phyloP scores from a whole-genome alignment of 352 stramenopile genomes.

The Phytophthora megakarya region DNA sequence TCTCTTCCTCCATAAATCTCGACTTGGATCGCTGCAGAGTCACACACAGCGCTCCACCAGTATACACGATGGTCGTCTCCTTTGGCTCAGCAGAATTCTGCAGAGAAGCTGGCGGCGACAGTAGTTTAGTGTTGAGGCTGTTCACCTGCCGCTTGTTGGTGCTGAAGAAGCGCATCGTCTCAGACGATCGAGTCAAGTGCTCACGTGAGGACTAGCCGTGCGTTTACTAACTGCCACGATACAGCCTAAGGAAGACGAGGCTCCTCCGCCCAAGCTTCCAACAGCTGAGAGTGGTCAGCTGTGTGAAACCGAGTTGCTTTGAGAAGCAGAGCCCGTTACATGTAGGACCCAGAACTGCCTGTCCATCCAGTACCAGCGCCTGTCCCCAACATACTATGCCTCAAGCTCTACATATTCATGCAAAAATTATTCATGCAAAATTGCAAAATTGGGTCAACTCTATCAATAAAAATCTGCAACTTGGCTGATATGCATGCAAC shows the following conservation, averaged over 20 bases:
- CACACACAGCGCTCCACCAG: slow-evolving; percentile 40
- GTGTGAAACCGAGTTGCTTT: slow-evolving; percentile 15
- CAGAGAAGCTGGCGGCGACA: slow-evolving; percentile 4
- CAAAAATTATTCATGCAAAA: too few species aligned
- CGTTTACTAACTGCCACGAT: slow-evolving; percentile 22
- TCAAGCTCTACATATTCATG: too few species aligned
- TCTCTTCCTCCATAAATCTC: slow-evolving; percentile 35
- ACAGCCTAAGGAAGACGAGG: too few species aligned
- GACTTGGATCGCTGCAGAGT: slow-evolving; percentile 49
- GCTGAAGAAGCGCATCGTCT: slow-evolving; percentile 30
- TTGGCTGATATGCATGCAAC: slow-evolving; percentile 5
- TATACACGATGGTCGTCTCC: slow-evolving; percentile 37
- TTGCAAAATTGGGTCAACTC: too few species aligned
- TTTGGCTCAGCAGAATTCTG: not conserved
- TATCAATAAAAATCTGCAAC: not conserved
- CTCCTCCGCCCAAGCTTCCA: not conserved
- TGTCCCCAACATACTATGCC: slow-evolving; percentile 2
- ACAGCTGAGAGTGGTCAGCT: slow-evolving; percentile 28
- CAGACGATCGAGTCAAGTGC: not conserved
- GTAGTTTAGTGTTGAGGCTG: slow-evolving; percentile 14
- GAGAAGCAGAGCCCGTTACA: not conserved
- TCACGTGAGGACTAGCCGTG: slow-evolving; percentile 6
- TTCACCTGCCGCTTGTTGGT: slow-evolving; percentile 13
- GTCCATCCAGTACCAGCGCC: slow-evolving; percentile 7
- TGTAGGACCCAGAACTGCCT: slow-evolving; percentile 1